Percentiles rank a stretch among this genome's conserved stretches.
These are phyloP conservation scores for Penicillium sp. DNA, from an alignment of 2,329 filamentous ascomycete genomes.

Conservation along the genomic window DNA sequence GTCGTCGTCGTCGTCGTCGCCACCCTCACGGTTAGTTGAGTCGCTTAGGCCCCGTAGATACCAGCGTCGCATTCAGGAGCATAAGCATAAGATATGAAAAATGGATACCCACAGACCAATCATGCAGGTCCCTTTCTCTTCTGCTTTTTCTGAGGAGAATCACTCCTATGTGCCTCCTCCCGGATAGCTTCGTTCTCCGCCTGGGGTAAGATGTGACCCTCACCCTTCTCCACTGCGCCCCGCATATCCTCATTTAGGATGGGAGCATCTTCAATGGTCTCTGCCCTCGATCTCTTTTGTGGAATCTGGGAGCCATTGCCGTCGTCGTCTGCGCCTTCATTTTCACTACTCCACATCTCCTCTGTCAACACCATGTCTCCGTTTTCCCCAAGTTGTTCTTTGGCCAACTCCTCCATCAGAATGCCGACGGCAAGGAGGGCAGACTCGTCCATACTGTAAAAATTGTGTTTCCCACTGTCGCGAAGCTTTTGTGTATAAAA, in stretches of 20 bases:
- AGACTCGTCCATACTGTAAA: slow-evolving; percentile 61
- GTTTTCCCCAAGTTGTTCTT: slow-evolving; percentile 53
- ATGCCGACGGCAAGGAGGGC: slow-evolving; percentile 62
- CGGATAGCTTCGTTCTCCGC: not conserved
- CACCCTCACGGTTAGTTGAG: too few species aligned
- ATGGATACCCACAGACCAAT: not conserved
- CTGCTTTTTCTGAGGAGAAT: not conserved
- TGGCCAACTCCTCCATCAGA: slow-evolving; percentile 58
- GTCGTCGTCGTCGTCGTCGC: too few species aligned
- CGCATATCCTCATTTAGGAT: not conserved
- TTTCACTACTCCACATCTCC: slow-evolving; percentile 35
- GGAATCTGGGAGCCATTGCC: not conserved
- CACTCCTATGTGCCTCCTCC: not conserved
- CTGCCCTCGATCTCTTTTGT: not conserved
- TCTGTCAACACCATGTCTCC: slow-evolving; percentile 61
- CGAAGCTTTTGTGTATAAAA: slow-evolving; percentile 48
- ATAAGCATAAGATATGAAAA: not conserved
- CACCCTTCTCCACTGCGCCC: slow-evolving; percentile 21
- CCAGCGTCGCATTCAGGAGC: not conserved
- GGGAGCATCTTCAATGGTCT: not conserved
- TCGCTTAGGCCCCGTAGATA: not conserved
- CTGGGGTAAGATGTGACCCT: slow-evolving; percentile 20
- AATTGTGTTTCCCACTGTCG: slow-evolving; percentile 40
- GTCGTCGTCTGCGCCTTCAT: slow-evolving; percentile 10
- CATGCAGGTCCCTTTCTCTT: not conserved